Conservation (phyloP, 257 asterid species). For the Nicotiana attenuata region DNA sequence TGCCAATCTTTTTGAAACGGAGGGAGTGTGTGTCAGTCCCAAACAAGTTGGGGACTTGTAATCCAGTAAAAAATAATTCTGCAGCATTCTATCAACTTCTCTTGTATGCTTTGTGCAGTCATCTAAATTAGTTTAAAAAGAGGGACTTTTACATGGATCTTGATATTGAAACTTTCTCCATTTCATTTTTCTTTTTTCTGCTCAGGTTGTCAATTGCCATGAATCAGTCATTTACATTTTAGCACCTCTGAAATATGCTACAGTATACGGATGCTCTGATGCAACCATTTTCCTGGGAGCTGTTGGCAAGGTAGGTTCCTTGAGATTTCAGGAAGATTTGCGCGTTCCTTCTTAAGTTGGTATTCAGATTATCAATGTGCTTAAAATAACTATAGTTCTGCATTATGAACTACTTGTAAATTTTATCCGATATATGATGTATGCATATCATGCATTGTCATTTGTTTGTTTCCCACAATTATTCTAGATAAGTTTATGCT, state of each 20-base stretch:
- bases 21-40: no score
- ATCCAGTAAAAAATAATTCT: neutral
- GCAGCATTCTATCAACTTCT: neutral
- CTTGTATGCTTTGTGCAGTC: neutral
- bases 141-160: neutral
- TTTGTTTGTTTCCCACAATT: neutral
- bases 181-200: conserved; percentile 10
- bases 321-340: neutral
- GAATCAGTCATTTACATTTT: conserved; percentile 85
- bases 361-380: neutral
- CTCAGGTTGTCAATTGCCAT: conserved; percentile 86
- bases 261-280: conserved; percentile 94
- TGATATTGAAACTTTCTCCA: neutral
- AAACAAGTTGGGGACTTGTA: neutral
- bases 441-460: neutral
- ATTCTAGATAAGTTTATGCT: neutral
- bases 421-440: neutral
- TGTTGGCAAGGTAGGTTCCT: conserved; percentile 78
- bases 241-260: conserved; percentile 83
- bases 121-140: neutral
- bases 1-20: no score
- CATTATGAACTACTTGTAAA: neutral
- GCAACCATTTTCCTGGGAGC: conserved; percentile 93
- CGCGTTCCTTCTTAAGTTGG: neutral
- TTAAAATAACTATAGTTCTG: neutral